phyloP scores from a whole-genome alignment of 352 stramenopile genomes.

The Pythium coloratum region DNA sequence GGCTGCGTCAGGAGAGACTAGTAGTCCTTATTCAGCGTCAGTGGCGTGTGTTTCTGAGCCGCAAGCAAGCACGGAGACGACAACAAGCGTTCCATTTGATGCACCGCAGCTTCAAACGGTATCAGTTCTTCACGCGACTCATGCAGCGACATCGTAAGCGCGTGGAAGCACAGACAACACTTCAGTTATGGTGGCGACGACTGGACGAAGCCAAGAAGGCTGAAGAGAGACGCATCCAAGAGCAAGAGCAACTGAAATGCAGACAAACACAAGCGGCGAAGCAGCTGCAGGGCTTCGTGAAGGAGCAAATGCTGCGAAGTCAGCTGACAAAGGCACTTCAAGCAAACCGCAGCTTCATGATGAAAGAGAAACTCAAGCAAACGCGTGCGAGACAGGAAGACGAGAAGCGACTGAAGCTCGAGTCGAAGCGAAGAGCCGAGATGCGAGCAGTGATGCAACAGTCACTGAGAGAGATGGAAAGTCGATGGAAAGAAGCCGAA shows the following conservation, averaged over 20 bases:
- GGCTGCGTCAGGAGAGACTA: background rate
- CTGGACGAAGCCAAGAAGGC: constrained; percentile 7
- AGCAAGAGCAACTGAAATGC: constrained; percentile 21
- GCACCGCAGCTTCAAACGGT: constrained; percentile 49
- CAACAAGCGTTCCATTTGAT: constrained; percentile 36
- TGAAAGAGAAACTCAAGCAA: constrained; percentile 45
- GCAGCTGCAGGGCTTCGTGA: constrained; percentile 43
- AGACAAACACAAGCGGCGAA: background rate
- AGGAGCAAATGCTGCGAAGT: constrained; percentile 40
- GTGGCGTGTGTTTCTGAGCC: constrained; percentile 8
- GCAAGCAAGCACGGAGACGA: background rate
- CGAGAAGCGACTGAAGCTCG: constrained; percentile 36
- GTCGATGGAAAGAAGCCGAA: constrained; percentile 35
- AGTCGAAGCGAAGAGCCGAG: constrained; percentile 37
- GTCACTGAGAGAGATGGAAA: constrained; percentile 39
- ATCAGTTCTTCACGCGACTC: constrained; percentile 39
- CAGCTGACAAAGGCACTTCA: constrained; percentile 36
- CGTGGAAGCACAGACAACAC: constrained; percentile 31
- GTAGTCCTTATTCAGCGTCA: constrained; percentile 10
- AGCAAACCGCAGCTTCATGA: constrained; percentile 37
- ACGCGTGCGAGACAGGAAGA: constrained; percentile 50
- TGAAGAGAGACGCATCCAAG: constrained; percentile 26
- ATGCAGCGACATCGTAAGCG: constrained; percentile 25
- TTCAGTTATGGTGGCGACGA: constrained; percentile 51
- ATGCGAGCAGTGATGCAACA: constrained; percentile 36